Base-by-base conservation (phyloP, 495 filamentous ascomycete genomes). In the Terfezia boudieri region DNA sequence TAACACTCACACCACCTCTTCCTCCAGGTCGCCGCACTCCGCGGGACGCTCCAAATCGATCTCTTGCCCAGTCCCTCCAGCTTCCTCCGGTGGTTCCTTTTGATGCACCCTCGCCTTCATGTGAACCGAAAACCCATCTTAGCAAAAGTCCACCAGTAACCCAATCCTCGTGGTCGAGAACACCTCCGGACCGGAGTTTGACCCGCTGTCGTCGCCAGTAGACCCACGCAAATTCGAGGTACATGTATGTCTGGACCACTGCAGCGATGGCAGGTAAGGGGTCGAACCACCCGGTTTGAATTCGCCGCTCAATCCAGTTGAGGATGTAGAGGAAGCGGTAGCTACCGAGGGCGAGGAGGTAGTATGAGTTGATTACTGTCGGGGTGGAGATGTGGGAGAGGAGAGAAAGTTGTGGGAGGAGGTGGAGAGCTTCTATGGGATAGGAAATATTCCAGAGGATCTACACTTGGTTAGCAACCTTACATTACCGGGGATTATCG, bases 191-290 rank as follows among this genome's bases (percentile, higher is more conserved):
- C 49, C 90, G 76, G 5, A 98, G 80, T 76, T 95, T 95, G 61
- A 98, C 88, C 37, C 86, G 76, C 69, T 96, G 92, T 37, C 90
- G 74, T 4, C 81, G 81, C 70, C 82, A 94, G 71, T 98, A 98
- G 0, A 98, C 86, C 87, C 88, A 95, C 23, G 83, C 86, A 64
- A 98, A 98, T 66, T 98, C 92, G 58, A 87, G 64, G 65, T 96
- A 95, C 53, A 96, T 76, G 2, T 79, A 77, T 0, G 89, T 95
- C 69, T 98, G 92, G 26, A 96, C 70, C 57, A 93, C 69, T 38
- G 89, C 90, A 66, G 92, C 95, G 52, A 90, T 71, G 56, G 87
- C 73, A 9, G 80, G 74, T 36, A 88, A 73, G n/a, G 75, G 73
- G 59, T 90, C 84, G 58, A 77, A 76, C 52, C 71, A 67, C n/a